Evolutionary conservation across 1,284 basidiomycete genomes (phyloP), one percentile per base, ranked within the genome.

Genomic region (Rhizopogon hawkerae): DNA sequence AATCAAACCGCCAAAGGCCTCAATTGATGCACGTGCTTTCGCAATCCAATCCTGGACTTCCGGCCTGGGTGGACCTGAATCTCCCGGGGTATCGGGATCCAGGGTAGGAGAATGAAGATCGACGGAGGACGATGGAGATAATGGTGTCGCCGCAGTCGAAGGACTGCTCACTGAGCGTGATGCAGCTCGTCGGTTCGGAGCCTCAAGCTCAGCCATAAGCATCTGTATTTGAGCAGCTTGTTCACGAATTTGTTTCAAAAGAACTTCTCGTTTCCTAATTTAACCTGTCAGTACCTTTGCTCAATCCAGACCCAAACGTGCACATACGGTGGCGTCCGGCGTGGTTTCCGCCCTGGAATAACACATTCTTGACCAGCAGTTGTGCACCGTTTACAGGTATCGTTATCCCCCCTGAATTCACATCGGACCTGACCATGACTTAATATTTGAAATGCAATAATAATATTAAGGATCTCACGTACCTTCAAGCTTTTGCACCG

Each of bases 401-500:
- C 83, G 10, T 71, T 75, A 41, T 83, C 81, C 8, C 74, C 75
- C 60, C 69, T 77, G 62, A 84, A 82, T 63, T 86, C 83, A 62
- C 85, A 88, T 56, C 75, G 78, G 51, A 88, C 85, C 74, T 76
- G 35, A 11, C 34, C 1, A 24, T 58, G 24, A 56, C 45, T 42
- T 29, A 4, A 18, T 13, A 31, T 31, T 31, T 42, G 26, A 18
- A 31, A 31, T 42, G 1, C 6, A 10, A 14, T 2, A 13, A 33
- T 26, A 10, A 14, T 2, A n/a, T 29, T 26, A 16, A 23, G 39
- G 7, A 21, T 31, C 31, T 5, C 36, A 34, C 64, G n/a, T 50
- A 76, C 76, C 70, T 89, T 89, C 51, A 89, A 64, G 48, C 72
- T 76, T 63, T 85, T 88, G 69, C 85, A 89, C n/a, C 85, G 75